Percentiles rank a stretch among this genome's conserved stretches.
Conservation (phyloP, 129 eudicot genomes). For the Heracleum sosnowskyi region DNA sequence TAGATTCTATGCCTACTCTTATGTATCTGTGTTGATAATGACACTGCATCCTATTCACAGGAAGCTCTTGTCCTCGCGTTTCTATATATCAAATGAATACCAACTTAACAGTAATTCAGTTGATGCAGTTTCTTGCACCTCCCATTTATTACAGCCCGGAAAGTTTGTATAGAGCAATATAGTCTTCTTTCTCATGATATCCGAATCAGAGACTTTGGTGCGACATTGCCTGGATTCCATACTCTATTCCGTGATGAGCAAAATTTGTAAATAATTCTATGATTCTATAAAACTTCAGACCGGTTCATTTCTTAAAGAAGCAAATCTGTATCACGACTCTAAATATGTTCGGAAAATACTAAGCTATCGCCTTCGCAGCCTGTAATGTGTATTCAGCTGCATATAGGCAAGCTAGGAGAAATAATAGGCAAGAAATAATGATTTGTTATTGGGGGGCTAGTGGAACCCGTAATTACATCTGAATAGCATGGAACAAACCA, state of each 20-base stretch:
- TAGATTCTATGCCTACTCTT: background rate
- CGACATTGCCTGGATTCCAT: constrained; percentile 72
- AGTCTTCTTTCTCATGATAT: constrained; percentile 79
- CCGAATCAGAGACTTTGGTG: constrained; percentile 50
- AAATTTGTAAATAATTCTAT: constrained; percentile 28
- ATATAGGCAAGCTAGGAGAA: no score
- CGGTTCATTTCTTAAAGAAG: constrained; percentile 44
- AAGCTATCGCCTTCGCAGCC: constrained; percentile 69
- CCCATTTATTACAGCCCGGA: constrained; percentile 54
- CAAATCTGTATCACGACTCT: constrained; percentile 80
- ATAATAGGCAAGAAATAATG: no score
- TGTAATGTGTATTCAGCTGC: constrained; percentile 76
- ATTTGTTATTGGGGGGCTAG: background rate
- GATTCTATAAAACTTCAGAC: background rate
- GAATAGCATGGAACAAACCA: background rate
- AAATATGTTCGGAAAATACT: constrained; percentile 66
- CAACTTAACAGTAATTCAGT: constrained; percentile 29
- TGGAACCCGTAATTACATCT: background rate
- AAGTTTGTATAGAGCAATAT: constrained; percentile 52
- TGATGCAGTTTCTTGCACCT: constrained; percentile 73
- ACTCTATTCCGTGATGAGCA: constrained; percentile 77
- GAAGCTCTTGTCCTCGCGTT: background rate
- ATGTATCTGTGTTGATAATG: background rate
- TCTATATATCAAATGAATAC: background rate
- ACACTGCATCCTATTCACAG: background rate